Base-by-base conservation (phyloP, 2,329 filamentous ascomycete genomes). In the Cordyceps tenuipes region DNA sequence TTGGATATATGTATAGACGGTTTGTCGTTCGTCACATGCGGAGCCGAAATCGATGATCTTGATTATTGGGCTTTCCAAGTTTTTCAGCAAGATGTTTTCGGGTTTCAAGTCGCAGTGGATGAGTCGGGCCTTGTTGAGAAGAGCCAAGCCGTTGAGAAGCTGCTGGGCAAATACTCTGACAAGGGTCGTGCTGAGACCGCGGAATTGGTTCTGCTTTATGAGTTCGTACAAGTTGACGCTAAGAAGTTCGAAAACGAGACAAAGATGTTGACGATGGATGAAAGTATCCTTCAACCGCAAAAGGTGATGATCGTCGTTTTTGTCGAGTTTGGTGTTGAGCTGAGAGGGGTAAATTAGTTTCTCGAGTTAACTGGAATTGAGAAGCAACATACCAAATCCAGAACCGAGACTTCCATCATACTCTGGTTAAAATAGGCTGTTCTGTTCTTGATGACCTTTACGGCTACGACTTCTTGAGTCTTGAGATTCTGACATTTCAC, bases 31-130 rank as follows among this genome's bases (percentile, higher is more conserved):
- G 72, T 99, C 94, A 73, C 94, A 99, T 15, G 94, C 94, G 43
- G 94, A 99, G 48, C 94, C 94, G 71, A 99, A 99, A 80, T 99
- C 94, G 72, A 99, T 99, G 69, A 99, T 97, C 75, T 99, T 99
- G 82, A 99, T 99, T 66, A 99, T 97, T 3, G 94, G 94, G 68
- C 93, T 97, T 73, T 99, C 94, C 47, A 99, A 85, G 71, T 99
- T 99, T 75, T 99, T 99, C 58, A 99, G 79, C 48, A 99, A 76
- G 61, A 99, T 99, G 68, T 99, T 99, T 74, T 99, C 94, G 0
- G 94, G 94, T 72, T 99, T 99, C 72, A 99, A 73, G 79, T 99
- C 94, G 74, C 94, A 99, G 74, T 99, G 94, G 67, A 99, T 99
- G 67, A 99, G 76, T 63, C 94, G 90, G 36, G 94, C 94, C 76